These are phyloP conservation scores for Fusarium avenaceum DNA, from an alignment of 2,329 filamentous ascomycete species.

Conservation along the genomic window DNA sequence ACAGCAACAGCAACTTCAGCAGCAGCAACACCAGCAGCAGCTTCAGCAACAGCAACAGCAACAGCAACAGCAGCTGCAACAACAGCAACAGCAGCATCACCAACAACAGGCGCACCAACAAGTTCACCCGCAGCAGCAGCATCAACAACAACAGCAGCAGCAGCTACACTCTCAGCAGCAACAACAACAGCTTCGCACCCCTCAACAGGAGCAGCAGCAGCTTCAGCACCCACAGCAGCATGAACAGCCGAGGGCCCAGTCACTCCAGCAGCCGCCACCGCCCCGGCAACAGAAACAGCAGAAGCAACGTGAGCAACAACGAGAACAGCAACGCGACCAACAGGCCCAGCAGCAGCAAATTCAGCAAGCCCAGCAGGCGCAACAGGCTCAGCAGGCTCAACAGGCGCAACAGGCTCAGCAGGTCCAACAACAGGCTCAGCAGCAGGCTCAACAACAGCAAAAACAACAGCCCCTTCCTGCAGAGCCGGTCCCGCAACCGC, in stretches of 20 bases:
- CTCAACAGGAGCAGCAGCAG: slow-evolving; percentile 49
- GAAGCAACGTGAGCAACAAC: slow-evolving; percentile 53
- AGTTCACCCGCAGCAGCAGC: slow-evolving; percentile 53
- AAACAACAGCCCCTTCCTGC: slow-evolving; percentile 53
- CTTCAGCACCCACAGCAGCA: slow-evolving; percentile 49
- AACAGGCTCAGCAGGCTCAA: slow-evolving; percentile 44
- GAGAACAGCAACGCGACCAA: slow-evolving; percentile 48
- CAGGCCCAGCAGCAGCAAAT: slow-evolving; percentile 52
- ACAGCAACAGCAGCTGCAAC: slow-evolving; percentile 44
- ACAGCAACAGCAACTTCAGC: slow-evolving; percentile 50
- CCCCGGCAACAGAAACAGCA: slow-evolving; percentile 50
- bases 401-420: slow-evolving; percentile 40
- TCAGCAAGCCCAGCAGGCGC: slow-evolving; percentile 43
- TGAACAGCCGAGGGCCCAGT: slow-evolving; percentile 42
- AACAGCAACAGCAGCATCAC: slow-evolving; percentile 48
- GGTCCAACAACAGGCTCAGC: slow-evolving; percentile 37
- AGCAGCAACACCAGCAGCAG: slow-evolving; percentile 48
- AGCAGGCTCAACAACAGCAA: slow-evolving; percentile 49
- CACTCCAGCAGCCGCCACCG: slow-evolving; percentile 51
- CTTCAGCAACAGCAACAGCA: slow-evolving; percentile 49
- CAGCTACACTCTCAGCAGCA: slow-evolving; percentile 48
- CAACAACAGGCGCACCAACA: slow-evolving; percentile 53
- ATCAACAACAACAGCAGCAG: slow-evolving; percentile 47
- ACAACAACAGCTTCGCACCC: slow-evolving; percentile 47
- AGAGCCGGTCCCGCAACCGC: slow-evolving; percentile 48